Base-by-base conservation (phyloP, 2,329 filamentous ascomycete genomes). In the Pseudogymnoascus sp. region DNA sequence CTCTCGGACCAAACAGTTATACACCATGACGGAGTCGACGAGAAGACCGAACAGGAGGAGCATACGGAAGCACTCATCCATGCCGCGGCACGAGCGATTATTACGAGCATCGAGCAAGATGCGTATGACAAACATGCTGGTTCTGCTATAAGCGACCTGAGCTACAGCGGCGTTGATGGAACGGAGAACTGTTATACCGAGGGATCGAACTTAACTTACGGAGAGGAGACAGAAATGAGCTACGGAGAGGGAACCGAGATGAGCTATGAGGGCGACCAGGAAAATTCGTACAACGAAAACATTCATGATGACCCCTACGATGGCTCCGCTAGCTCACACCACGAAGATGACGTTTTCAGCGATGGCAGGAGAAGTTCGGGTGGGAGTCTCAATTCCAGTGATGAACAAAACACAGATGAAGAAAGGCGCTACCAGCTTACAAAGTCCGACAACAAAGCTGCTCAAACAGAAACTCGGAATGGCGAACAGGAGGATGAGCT, bases 61-160 rank as follows among this genome's bases (percentile, higher is more conserved):
- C 63, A 67, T 4, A 81, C 81, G 2, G 79, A 83, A 66, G 80
- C 78, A 6, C 72, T 82, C 37, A 83, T 84, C 64, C 79, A 82
- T 33, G 78, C 77, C 23, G 81, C 81, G 0, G 81, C 81, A 1
- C 74, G 77, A 60, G 79, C 79, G 21, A 80, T 83, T 12, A 75
- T 83, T 8, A 78, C 76, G 2, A 78, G 77, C 41, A 77, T 81
- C 14, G 78, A 79, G 62, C 68, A 74, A 37, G 73, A 77, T 38
- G 71, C 69, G 61, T 74, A 65, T 26, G 67, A 62, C 10, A 68
- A 64, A 19, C 62, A 65, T 4, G 71, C 73, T 12, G 66, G 71
- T 60, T 75, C 74, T 2, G 65, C 73, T 6, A 60, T 74, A 12
- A 74, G 72, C 39, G 68, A 71, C 45, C 66, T 68, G 63, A 71